These are phyloP conservation scores for Seminavis robusta DNA, from an alignment of 108 stramenopile species.

Conservation along the genomic window DNA sequence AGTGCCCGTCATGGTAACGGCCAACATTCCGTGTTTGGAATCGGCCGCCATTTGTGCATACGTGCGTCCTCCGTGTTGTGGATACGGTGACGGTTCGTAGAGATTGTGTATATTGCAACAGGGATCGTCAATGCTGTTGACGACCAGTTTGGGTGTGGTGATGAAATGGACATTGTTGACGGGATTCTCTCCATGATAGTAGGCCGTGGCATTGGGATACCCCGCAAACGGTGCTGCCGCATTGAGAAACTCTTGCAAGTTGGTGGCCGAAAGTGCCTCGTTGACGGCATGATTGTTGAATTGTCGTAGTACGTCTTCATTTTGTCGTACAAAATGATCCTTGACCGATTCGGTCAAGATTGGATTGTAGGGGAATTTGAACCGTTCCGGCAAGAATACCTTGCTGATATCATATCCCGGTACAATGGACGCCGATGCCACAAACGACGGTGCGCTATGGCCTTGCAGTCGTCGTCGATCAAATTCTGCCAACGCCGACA, in stretches of 20 bases:
- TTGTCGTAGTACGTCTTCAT: conserved; percentile 28
- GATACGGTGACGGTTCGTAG: conserved; percentile 39
- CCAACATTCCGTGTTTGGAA: conserved; percentile 28
- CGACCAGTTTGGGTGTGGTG: conserved; percentile 39
- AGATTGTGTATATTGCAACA: conserved; percentile 41
- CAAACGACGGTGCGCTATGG: conserved; percentile 25
- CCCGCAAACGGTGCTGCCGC: conserved; percentile 40
- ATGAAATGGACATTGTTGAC: conserved; percentile 37
- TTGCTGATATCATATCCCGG: conserved; percentile 48
- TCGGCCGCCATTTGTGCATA: conserved; percentile 35
- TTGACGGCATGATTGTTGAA: conserved; percentile 32
- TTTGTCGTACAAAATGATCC: conserved; percentile 41
- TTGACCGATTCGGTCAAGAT: conserved; percentile 32
- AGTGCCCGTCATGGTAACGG: conserved; percentile 39
- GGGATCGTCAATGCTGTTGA: conserved; percentile 51
- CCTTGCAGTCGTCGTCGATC: conserved; percentile 24
- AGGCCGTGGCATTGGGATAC: conserved; percentile 26
- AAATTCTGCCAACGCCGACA: conserved; percentile 32
- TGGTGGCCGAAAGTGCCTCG: conserved; percentile 13
- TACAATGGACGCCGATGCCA: conserved; percentile 28
- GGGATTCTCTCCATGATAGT: conserved; percentile 43
- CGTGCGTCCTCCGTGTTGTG: conserved; percentile 25
- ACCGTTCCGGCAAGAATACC: conserved; percentile 27
- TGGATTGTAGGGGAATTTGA: conserved; percentile 43
- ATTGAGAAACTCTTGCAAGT: conserved; percentile 42